Evolutionary conservation across 805 yeast species (phyloP).

Genomic region (Candida vartiovaarae): DNA sequence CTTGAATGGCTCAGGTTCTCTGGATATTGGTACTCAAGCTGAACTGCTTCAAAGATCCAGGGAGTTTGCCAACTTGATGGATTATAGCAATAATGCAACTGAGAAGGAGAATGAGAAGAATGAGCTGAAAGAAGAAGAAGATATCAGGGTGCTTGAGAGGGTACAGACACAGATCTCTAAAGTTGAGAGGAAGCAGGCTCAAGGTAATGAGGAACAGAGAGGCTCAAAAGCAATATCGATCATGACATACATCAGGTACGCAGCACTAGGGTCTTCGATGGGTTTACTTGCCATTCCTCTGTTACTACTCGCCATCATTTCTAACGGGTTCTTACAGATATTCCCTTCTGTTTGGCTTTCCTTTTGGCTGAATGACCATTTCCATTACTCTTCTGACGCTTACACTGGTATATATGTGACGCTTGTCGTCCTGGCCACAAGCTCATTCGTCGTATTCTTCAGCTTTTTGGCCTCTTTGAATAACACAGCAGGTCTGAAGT

Average conservation of each 20-base stretch:
- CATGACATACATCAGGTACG: conserved; percentile 34
- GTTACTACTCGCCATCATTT: conserved; percentile 15
- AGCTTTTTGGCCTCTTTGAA: conserved; percentile 49
- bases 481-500: conserved; percentile 44
- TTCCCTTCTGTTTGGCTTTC: conserved; percentile 70
- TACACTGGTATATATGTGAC: conserved; percentile 63
- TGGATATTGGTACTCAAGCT: conserved; percentile 53
- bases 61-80: conserved; percentile 46
- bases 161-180: conserved; percentile 10
- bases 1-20: conserved; percentile 54
- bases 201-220: conserved; percentile 17
- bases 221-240: conserved; percentile 12
- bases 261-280: conserved; percentile 41
- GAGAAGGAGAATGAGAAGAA: conserved; percentile 23
- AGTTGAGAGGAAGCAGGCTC: not conserved
- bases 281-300: conserved; percentile 25
- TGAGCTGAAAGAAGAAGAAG: conserved; percentile 23
- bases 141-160: conserved; percentile 18
- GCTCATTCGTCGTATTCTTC: conserved; percentile 41
- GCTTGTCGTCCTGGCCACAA: conserved; percentile 42
- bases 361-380: conserved; percentile 61
- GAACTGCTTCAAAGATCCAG: conserved; percentile 40
- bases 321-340: conserved; percentile 43
- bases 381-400: conserved; percentile 35
- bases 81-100: conserved; percentile 32